Evolutionary conservation across 345 rosid species (phyloP).

Genomic region (Eucalyptus tenuipes): DNA sequence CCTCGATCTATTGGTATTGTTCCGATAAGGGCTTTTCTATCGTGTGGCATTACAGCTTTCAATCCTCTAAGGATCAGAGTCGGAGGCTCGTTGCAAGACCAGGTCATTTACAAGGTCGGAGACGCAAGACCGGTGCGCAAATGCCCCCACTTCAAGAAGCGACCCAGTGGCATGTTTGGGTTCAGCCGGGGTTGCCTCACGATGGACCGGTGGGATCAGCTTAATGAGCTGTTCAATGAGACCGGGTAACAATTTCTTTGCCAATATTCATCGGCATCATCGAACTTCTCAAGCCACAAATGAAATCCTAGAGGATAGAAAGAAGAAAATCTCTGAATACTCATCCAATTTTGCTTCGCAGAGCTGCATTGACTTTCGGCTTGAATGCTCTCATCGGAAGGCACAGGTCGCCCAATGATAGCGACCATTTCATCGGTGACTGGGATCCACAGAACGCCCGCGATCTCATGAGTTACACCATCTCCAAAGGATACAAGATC

Average conservation of each 20-base stretch:
- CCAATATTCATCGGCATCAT: neutral
- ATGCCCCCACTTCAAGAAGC: conserved; percentile 17
- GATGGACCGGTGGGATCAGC: conserved; percentile 45
- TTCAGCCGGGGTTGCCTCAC: conserved; percentile 36
- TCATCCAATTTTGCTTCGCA: neutral
- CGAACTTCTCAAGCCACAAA: neutral
- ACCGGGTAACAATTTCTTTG: conserved; percentile 15
- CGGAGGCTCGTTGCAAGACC: conserved; percentile 42
- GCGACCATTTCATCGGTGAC: conserved; percentile 15
- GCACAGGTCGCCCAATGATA: neutral
- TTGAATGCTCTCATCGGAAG: conserved; percentile 40
- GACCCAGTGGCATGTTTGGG: conserved; percentile 17
- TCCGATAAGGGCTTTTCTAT: neutral
- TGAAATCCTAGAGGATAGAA: neutral
- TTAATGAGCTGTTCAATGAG: conserved; percentile 17
- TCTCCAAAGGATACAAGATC: conserved; percentile 36
- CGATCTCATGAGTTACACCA: conserved; percentile 32
- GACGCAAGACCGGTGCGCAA: neutral
- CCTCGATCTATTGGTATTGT: neutral
- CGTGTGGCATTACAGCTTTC: conserved; percentile 22
- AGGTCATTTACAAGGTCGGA: conserved; percentile 27
- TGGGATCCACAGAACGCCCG: conserved; percentile 33
- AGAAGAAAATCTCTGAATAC: neutral
- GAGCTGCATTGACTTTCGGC: conserved; percentile 29
- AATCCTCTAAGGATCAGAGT: conserved; percentile 27